Percentiles rank a stretch among this genome's conserved stretches.
These are phyloP conservation scores for Leccinum pachyderme DNA, from an alignment of 1,284 basidiomycete species.

Conservation along the genomic window DNA sequence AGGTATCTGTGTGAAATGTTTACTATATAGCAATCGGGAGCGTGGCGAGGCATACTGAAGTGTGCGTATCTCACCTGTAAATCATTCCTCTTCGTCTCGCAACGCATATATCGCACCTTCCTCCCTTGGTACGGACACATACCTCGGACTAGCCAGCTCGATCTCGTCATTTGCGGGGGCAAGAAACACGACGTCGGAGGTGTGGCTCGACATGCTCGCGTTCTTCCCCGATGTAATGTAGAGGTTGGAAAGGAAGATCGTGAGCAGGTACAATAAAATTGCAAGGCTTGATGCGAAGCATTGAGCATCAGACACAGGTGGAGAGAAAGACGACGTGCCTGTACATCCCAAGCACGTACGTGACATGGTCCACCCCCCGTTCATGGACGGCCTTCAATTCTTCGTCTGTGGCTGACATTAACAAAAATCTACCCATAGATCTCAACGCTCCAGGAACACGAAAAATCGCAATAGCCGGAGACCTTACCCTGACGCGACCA, in stretches of 20 bases:
- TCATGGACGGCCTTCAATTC: conserved; percentile 71
- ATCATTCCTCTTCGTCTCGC: conserved; percentile 34
- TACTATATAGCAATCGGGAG: background rate
- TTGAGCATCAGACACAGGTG: background rate
- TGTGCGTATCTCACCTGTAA: background rate
- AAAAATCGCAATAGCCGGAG: background rate
- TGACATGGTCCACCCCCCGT: conserved; percentile 83
- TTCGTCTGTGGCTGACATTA: conserved; percentile 92
- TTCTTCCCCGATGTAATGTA: conserved; percentile 66
- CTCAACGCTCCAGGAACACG: background rate
- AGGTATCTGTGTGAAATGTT: too few relatives aligned
- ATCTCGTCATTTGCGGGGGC: conserved; percentile 25
- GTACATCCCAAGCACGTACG: conserved; percentile 82
- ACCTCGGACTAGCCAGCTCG: conserved; percentile 32
- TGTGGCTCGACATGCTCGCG: conserved; percentile 29
- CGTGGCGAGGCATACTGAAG: background rate
- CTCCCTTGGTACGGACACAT: conserved; percentile 36
- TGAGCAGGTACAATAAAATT: conserved; percentile 75
- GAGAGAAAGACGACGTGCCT: conserved; percentile 39
- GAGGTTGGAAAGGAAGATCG: conserved; percentile 56
- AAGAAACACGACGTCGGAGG: conserved; percentile 19
- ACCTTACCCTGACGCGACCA: conserved; percentile 59
- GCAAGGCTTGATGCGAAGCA: conserved; percentile 47
- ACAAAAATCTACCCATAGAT: conserved; percentile 51
- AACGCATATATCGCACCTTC: conserved; percentile 33